Percentiles rank a stretch among this genome's conserved stretches.
These are phyloP conservation scores for Teunomyces atbi DNA, from an alignment of 805 yeast genomes.

Conservation along the genomic window DNA sequence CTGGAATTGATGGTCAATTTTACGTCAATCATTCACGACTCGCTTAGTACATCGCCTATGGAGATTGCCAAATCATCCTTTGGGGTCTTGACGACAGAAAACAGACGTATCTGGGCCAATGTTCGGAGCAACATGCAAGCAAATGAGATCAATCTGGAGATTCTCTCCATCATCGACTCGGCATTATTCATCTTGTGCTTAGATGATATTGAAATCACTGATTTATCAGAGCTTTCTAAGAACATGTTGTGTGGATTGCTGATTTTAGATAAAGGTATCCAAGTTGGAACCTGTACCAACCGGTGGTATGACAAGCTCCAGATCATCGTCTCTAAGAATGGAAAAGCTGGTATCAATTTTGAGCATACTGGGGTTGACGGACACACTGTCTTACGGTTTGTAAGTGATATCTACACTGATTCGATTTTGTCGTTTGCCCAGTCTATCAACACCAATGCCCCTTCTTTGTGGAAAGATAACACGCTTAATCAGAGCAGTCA, in stretches of 20 bases:
- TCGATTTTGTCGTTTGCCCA: slow-evolving; percentile 84
- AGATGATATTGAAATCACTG: slow-evolving; percentile 70
- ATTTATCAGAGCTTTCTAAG: slow-evolving; percentile 65
- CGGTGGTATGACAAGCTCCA: slow-evolving; percentile 95
- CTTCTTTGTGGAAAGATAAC: slow-evolving; percentile 58
- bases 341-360: slow-evolving; percentile 89
- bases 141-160: slow-evolving; percentile 61
- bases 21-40: slow-evolving; percentile 74
- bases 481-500: slow-evolving; percentile 12
- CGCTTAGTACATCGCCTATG: slow-evolving; percentile 47
- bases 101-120: slow-evolving; percentile 82
- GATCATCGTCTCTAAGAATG: slow-evolving; percentile 81
- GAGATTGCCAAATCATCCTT: slow-evolving; percentile 76
- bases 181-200: slow-evolving; percentile 82
- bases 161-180: slow-evolving; percentile 71
- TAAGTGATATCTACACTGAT: slow-evolving; percentile 88
- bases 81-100: slow-evolving; percentile 89
- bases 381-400: slow-evolving; percentile 85
- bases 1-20: slow-evolving; percentile 73
- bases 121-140: slow-evolving; percentile 50
- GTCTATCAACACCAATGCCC: slow-evolving; percentile 72
- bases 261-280: slow-evolving; percentile 77
- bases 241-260: slow-evolving; percentile 89
- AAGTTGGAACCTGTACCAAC: slow-evolving; percentile 90
- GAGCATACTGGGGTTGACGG: slow-evolving; percentile 97